Evolutionary conservation across 805 yeast species (phyloP), one percentile per base, ranked within the genome.

Genomic region (Ogataea paradorogensis): DNA sequence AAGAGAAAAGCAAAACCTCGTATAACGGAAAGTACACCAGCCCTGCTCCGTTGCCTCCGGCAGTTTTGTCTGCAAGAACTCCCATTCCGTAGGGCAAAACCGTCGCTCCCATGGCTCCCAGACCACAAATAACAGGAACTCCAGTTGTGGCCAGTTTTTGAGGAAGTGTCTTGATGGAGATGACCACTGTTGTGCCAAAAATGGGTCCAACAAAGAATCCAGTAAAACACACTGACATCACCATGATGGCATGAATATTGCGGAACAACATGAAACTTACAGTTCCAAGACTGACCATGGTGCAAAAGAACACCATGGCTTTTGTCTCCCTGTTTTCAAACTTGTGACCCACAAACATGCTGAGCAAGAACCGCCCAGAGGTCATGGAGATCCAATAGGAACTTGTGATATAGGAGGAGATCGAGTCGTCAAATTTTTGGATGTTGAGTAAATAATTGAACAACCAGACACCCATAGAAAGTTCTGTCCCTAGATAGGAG

Each of bases 31-130:
- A 62, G 32, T 58, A 62, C 2, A 46, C 45, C 25, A 63, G 46
- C 0, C 66, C 67, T n/a, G 48, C 52, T 30, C 67, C 67, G 37
- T 52, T 37, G 9, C 52, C 54, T 11, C 41, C 50, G 10, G 56
- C 61, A 16, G 52, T 33, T 11, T 46, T 43, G 43, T 65, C 63
- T 23, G 71, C 56, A 6, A 70, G 46, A 15, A 58, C 56, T 7
- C 95, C 95, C 26, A 81, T 69, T 2, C 77, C 38, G 46, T 78
- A 82, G 1, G 95, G 93, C 6, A 85, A 46, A 0, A 76, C 70
- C 0, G 95, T 91, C n/a, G 84, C 84, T 1, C 95, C 95, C 11
- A 82, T 77, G 3, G 93, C 90, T 6, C 95, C 95, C 44, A 85
- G 56, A 0, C 93, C 89, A 40, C 89, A 80, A 15, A 83, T 76